These are phyloP conservation scores for Parathielavia appendiculata DNA, from an alignment of 495 filamentous ascomycete genomes.

Conservation along the genomic window DNA sequence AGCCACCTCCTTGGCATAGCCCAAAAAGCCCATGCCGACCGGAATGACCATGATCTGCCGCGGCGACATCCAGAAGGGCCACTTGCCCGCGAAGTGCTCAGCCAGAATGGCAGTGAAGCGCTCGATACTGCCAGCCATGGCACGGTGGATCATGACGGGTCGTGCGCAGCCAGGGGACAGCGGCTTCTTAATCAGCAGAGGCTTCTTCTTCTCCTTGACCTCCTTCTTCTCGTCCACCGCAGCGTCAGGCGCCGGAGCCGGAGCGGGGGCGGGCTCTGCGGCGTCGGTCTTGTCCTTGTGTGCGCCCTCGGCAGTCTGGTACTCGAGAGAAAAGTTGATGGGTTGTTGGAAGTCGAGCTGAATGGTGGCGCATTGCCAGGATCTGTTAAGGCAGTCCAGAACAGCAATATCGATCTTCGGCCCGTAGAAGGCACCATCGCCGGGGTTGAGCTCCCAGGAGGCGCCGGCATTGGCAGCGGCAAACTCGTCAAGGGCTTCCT, in stretches of 20 bases:
- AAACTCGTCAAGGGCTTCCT: conserved; percentile 73
- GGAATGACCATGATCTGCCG: conserved; percentile 89
- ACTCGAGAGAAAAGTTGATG: conserved; percentile 47
- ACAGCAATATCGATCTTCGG: conserved; percentile 80
- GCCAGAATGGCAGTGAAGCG: conserved; percentile 89
- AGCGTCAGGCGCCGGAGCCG: conserved; percentile 28
- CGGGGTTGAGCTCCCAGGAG: conserved; percentile 82
- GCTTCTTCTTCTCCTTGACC: conserved; percentile 32
- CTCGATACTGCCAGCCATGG: conserved; percentile 89
- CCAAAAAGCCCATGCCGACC: conserved; percentile 76
- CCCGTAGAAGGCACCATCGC: conserved; percentile 96
- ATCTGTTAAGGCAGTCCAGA: conserved; percentile 32
- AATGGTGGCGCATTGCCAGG: conserved; percentile 88
- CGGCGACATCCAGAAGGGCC: conserved; percentile 96
- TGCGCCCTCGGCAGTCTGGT: conserved; percentile 52
- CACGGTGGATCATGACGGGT: conserved; percentile 95
- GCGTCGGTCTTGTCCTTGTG: conserved; percentile 34
- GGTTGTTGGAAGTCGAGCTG: conserved; percentile 96
- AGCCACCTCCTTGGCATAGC: conserved; percentile 83
- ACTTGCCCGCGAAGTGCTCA: conserved; percentile 95
- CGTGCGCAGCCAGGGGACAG: conserved; percentile 69
- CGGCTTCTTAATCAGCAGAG: conserved; percentile 41
- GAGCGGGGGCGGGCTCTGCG: conserved; percentile 33
- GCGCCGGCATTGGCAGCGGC: conserved; percentile 52
- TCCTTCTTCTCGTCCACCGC: conserved; percentile 33